Percentiles rank a stretch among this genome's conserved stretches.
phyloP scores from a whole-genome alignment of 1,284 basidiomycete genomes.

The Rhodotorula mucilaginosa region DNA sequence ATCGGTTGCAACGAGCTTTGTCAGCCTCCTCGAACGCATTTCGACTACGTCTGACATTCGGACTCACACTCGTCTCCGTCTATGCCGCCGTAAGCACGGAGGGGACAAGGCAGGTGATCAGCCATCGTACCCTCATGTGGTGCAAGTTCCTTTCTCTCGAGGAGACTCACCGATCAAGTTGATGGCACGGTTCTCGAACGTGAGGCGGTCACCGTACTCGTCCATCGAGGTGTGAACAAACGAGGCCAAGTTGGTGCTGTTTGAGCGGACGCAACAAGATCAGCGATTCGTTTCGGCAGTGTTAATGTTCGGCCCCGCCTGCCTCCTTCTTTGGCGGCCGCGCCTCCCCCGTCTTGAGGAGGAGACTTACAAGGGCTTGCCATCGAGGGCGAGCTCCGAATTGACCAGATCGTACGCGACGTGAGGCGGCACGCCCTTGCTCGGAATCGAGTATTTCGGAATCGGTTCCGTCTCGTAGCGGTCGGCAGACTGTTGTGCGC shows the following conservation, averaged over 20 bases:
- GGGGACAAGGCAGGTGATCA: neutral
- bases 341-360: neutral
- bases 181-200: slow-evolving; percentile 10
- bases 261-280: neutral
- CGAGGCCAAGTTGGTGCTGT: slow-evolving; percentile 70
- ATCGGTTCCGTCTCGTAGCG: slow-evolving; percentile 9
- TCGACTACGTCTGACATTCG: neutral
- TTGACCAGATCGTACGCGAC: slow-evolving; percentile 74
- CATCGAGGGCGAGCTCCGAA: slow-evolving; percentile 78
- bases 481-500: slow-evolving; percentile 37
- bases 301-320: neutral
- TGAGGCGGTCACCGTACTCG: slow-evolving; percentile 13
- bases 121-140: too few relatives aligned
- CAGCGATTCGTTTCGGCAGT: neutral
- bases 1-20: neutral
- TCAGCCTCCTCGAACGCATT: neutral
- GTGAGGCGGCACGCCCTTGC: neutral
- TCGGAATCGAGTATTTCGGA: slow-evolving; percentile 24
- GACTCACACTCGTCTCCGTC: slow-evolving; percentile 6
- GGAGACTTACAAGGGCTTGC: slow-evolving; percentile 55
- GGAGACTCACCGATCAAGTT: slow-evolving; percentile 6
- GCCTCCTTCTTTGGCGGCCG: neutral
- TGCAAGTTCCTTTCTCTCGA: too few relatives aligned
- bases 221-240: slow-evolving; percentile 50
- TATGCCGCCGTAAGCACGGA: neutral